phyloP scores from a whole-genome alignment of 768 basidiomycete species.

The Trametes coccinea region DNA sequence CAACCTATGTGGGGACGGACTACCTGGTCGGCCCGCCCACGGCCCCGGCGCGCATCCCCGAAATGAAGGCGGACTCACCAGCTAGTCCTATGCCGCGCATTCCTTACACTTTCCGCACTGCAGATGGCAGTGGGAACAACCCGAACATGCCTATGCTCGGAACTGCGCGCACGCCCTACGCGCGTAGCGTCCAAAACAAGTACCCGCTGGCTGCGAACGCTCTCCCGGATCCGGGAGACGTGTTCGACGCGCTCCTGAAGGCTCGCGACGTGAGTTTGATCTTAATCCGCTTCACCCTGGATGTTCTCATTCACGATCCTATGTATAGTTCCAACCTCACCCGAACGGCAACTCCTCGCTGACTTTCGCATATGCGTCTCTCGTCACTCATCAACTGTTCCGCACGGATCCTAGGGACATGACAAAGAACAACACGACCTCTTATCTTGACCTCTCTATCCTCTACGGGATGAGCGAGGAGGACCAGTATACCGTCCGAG shows the following conservation, averaged over 20 bases:
- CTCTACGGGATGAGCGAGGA: conserved; percentile 52
- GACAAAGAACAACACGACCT: conserved; percentile 52
- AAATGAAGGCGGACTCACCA: background rate
- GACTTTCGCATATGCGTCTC: conserved; percentile 31
- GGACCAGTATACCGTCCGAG: conserved; percentile 44
- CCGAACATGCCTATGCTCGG: conserved; percentile 47
- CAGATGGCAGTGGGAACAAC: conserved; percentile 55
- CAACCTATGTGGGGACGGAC: conserved; percentile 62
- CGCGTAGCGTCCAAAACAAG: conserved; percentile 50
- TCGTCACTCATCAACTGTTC: conserved; percentile 40
- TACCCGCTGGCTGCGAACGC: conserved; percentile 40
- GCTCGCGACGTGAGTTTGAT: conserved; percentile 25
- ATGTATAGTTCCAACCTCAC: conserved; percentile 26
- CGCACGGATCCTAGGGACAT: conserved; percentile 45
- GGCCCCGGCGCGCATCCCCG: conserved; percentile 1
- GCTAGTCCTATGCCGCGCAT: conserved; percentile 25
- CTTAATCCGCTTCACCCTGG: background rate
- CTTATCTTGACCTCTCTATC: conserved; percentile 57
- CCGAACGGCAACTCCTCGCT: conserved; percentile 36
- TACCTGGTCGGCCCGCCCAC: conserved; percentile 39
- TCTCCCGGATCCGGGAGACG: conserved; percentile 49
- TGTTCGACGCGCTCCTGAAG: conserved; percentile 42
- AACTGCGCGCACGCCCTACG: conserved; percentile 51
- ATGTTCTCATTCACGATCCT: background rate
- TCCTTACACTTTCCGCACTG: conserved; percentile 39